These are phyloP conservation scores for Trichoderma gamsii DNA, from an alignment of 495 filamentous ascomycete species.

Conservation along the genomic window DNA sequence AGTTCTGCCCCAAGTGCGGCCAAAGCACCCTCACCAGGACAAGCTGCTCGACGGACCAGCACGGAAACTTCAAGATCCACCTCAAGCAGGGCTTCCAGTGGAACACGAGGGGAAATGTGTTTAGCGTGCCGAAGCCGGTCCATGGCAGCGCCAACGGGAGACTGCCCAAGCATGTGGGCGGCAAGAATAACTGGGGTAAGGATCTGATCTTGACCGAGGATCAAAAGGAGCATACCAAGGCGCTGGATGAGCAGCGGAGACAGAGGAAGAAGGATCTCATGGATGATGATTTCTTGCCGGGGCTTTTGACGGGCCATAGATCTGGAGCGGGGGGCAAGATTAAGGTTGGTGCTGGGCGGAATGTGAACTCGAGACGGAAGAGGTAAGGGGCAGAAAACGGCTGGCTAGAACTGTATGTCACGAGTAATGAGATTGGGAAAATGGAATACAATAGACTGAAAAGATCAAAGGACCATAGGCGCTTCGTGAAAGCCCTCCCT, in stretches of 20 bases:
- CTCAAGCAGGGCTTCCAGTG: conserved; percentile 94
- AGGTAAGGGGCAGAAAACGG: conserved; percentile 22
- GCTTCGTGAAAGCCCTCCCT: no score
- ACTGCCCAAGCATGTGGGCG: conserved; percentile 60
- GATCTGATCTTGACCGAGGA: conserved; percentile 82
- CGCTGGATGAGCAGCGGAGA: conserved; percentile 55
- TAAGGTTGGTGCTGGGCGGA: conserved; percentile 78
- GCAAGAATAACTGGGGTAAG: conserved; percentile 80
- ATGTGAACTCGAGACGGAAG: conserved; percentile 73
- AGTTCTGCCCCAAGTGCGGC: conserved; percentile 91
- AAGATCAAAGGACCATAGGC: no score
- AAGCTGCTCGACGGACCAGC: conserved; percentile 69
- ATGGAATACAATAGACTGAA: neutral
- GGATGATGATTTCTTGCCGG: conserved; percentile 89
- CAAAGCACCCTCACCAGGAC: conserved; percentile 81
- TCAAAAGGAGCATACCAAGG: conserved; percentile 83
- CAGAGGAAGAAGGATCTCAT: conserved; percentile 74
- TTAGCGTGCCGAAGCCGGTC: conserved; percentile 86
- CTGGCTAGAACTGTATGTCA: neutral
- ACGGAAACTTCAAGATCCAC: conserved; percentile 77
- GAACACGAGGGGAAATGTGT: conserved; percentile 87
- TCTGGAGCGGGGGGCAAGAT: conserved; percentile 52
- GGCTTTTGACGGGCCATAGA: conserved; percentile 75
- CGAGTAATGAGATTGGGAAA: neutral
- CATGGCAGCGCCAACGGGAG: conserved; percentile 74